These are phyloP conservation scores for Mortierella sp. DNA, from an alignment of 371 early-diverging fungal species.

Conservation along the genomic window DNA sequence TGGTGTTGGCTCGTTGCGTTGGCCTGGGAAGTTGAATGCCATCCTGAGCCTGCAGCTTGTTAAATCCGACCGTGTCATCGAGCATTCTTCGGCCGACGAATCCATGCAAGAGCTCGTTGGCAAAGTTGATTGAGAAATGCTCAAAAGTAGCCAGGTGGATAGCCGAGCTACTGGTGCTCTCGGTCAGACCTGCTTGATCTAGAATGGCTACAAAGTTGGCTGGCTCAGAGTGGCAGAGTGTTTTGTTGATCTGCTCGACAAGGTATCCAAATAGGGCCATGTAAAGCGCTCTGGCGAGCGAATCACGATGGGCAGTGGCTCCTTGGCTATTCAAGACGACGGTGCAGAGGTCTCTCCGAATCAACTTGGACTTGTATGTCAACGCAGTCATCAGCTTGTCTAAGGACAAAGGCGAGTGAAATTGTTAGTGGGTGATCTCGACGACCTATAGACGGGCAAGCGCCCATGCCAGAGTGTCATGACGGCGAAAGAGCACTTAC, in stretches of 20 bases:
- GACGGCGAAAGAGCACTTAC: slow-evolving; percentile 69
- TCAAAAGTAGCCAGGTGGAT: slow-evolving; percentile 70
- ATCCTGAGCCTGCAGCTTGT: slow-evolving; percentile 70
- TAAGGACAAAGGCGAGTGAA: slow-evolving; percentile 34
- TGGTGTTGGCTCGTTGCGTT: slow-evolving; percentile 44
- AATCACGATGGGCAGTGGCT: slow-evolving; percentile 84
- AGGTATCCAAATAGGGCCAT: slow-evolving; percentile 89
- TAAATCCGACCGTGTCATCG: slow-evolving; percentile 66
- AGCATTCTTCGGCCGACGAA: slow-evolving; percentile 80
- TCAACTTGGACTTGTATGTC: slow-evolving; percentile 73
- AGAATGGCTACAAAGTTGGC: slow-evolving; percentile 81
- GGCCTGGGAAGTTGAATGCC: slow-evolving; percentile 62
- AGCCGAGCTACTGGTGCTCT: slow-evolving; percentile 44
- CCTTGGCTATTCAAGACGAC: slow-evolving; percentile 85
- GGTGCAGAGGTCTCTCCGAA: slow-evolving; percentile 88
- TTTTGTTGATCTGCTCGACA: slow-evolving; percentile 88
- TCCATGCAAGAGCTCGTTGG: slow-evolving; percentile 85
- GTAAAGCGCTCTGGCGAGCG: slow-evolving; percentile 83
- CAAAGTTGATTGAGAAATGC: slow-evolving; percentile 83
- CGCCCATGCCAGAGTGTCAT: not conserved
- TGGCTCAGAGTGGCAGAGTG: slow-evolving; percentile 75
- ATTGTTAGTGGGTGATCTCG: not conserved
- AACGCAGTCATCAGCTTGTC: slow-evolving; percentile 64
- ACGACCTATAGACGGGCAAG: too few relatives aligned
- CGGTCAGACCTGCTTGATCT: slow-evolving; percentile 74